Conservation (phyloP, 768 basidiomycete genomes). For the Russula abietina region DNA sequence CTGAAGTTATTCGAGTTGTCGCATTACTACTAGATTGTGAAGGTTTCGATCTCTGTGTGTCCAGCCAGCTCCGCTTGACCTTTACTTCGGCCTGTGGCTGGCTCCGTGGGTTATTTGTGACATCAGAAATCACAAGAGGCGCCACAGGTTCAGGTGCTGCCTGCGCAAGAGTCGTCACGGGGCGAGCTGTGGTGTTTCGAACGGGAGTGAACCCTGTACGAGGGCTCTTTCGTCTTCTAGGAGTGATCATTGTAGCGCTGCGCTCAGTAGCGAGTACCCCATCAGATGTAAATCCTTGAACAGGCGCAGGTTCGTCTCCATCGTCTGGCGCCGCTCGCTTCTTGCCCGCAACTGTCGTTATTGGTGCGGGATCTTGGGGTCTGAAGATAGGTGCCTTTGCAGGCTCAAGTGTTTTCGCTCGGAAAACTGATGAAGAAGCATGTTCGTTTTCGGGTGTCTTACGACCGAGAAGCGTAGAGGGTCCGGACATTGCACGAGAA, state of each 20-base stretch:
- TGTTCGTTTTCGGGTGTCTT: conserved; percentile 48
- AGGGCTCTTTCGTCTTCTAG: conserved; percentile 55
- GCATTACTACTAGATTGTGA: conserved; percentile 1
- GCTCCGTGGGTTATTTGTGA: conserved; percentile 56
- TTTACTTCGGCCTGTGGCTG: conserved; percentile 8
- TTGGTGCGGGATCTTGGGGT: conserved; percentile 26
- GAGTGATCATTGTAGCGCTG: conserved; percentile 41
- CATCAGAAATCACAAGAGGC: conserved; percentile 45
- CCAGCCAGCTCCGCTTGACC: conserved; percentile 21
- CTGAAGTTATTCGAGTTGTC: conserved; percentile 12
- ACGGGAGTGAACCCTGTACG: conserved; percentile 71
- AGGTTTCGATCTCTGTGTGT: conserved; percentile 10
- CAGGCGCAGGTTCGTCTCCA: conserved; percentile 55
- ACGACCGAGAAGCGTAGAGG: conserved; percentile 39
- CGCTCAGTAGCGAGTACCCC: conserved; percentile 36
- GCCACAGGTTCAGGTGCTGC: conserved; percentile 41
- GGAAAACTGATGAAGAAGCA: conserved; percentile 24
- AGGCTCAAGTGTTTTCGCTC: conserved; percentile 32
- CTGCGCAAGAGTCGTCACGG: conserved; percentile 32
- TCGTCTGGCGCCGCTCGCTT: conserved; percentile 76
- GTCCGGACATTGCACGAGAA: conserved; percentile 37
- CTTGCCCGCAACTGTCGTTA: conserved; percentile 45
- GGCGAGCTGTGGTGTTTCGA: conserved; percentile 44
- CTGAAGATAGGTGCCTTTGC: neutral
- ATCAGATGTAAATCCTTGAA: conserved; percentile 59